Evolutionary conservation across 805 yeast genomes (phyloP).

Genomic region (Tetrapisispora taiwanensis): DNA sequence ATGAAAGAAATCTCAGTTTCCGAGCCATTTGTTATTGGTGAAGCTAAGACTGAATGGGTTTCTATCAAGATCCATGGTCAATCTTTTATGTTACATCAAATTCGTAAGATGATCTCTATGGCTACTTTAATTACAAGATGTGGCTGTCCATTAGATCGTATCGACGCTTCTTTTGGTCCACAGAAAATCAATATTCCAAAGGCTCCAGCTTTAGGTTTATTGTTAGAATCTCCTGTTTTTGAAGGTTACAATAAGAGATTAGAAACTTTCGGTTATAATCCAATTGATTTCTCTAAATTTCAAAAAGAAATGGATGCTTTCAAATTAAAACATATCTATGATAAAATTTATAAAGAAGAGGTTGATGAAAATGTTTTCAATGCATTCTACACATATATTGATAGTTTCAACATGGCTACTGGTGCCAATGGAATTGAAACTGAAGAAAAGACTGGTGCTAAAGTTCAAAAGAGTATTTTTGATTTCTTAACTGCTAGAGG

Average conservation of each 20-base stretch:
- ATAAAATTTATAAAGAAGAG: conserved; percentile 86
- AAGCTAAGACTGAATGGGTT: conserved; percentile 89
- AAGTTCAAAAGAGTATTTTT: conserved; percentile 28
- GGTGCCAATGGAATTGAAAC: conserved; percentile 41
- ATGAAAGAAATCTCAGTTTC: conserved; percentile 73
- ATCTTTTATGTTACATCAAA: conserved; percentile 96
- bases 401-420: conserved; percentile 49
- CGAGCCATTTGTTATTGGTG: conserved; percentile 84
- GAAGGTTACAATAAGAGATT: conserved; percentile 70
- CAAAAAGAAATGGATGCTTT: conserved; percentile 69
- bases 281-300: conserved; percentile 57
- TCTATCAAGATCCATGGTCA: conserved; percentile 96
- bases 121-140: conserved; percentile 78
- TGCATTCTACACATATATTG: conserved; percentile 86
- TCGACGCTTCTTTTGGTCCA: conserved; percentile 64
- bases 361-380: conserved; percentile 77
- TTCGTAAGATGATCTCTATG: conserved; percentile 96
- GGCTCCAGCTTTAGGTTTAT: conserved; percentile 90
- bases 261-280: conserved; percentile 66
- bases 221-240: conserved; percentile 86
- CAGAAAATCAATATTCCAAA: conserved; percentile 83
- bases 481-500: conserved; percentile 36
- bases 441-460: conserved; percentile 21
- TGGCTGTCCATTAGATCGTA: conserved; percentile 71
- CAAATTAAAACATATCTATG: conserved; percentile 82